Conservation (phyloP, 768 basidiomycete species). For the Psilocybe sp. region DNA sequence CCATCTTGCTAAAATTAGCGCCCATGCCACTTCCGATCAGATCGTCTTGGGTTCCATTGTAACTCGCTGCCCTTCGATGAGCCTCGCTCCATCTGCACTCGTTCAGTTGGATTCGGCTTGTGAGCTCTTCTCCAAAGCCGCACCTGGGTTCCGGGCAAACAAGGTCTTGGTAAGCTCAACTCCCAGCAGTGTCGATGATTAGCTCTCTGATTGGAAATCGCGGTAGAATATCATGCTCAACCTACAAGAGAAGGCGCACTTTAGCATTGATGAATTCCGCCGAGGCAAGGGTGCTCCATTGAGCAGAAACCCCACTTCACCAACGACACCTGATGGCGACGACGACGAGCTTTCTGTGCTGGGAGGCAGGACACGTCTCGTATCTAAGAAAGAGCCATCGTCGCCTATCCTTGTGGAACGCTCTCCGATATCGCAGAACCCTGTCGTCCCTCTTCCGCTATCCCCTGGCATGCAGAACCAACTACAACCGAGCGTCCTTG, state of each 20-base stretch:
- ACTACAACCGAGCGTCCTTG: conserved; percentile 61
- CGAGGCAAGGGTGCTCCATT: conserved; percentile 51
- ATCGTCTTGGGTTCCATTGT: conserved; percentile 76
- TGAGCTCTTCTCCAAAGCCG: conserved; percentile 69
- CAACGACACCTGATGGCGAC: conserved; percentile 41
- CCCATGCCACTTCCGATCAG: conserved; percentile 24
- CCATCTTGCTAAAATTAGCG: background rate
- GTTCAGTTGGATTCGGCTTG: conserved; percentile 74
- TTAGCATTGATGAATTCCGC: conserved; percentile 60
- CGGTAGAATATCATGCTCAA: conserved; percentile 60
- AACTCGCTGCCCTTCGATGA: conserved; percentile 77
- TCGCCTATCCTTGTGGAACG: conserved; percentile 56
- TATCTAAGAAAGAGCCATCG: conserved; percentile 56
- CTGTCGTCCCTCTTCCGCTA: conserved; percentile 69
- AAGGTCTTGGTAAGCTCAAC: conserved; percentile 55
- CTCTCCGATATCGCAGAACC: conserved; percentile 70
- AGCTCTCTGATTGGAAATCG: background rate
- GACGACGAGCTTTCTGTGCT: conserved; percentile 63
- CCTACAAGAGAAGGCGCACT: conserved; percentile 64
- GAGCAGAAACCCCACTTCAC: conserved; percentile 31
- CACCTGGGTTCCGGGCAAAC: conserved; percentile 59
- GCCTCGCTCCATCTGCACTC: conserved; percentile 70
- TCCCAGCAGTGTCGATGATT: background rate
- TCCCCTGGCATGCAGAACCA: conserved; percentile 45
- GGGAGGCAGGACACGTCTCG: conserved; percentile 65